Base-by-base conservation (phyloP, 2,329 filamentous ascomycete genomes). In the Diaporthe citriasiana region DNA sequence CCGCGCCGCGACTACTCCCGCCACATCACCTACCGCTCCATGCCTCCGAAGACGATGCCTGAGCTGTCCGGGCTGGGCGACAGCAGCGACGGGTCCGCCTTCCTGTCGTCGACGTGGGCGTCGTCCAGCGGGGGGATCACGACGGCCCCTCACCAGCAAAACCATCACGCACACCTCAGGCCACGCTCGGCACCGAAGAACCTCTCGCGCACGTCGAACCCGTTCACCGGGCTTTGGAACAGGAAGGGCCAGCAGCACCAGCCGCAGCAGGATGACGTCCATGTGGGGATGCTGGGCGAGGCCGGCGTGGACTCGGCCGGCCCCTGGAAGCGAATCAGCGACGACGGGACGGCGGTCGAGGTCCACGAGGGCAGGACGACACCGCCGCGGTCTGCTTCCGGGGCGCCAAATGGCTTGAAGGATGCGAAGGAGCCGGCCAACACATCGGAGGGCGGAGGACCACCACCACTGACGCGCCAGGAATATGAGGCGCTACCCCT, bases 401-500 rank as follows among this genome's bases (percentile, higher is more conserved):
- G 69, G 10, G 55, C 59, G n/a, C 55, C 72, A 35, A 71, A 72
- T 33, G 68, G 72, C 51, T 51, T 35, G 55, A 71, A 65, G 59
- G 66, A 73, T 47, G n/a, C 35, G 65, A 73, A 73, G 30, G 74
- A 71, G 35, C 71, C 53, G 57, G 45, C 59, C 55, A 42, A 25
- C 63, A 25, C 47, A 59, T 55, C 55, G n/a, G 70, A 73, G 15
- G 51, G 51, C 45, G 71, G 66, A 51, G 60, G 68, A 40, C 68
- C 68, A 40, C 74, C 59, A 35, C 71, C 66, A 56, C 77, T 85
- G 75, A 84, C 86, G 2, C 81, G 83, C 63, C 86, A 87, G 75
- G 87, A 88, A 77, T 88, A 87, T 77, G 85, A 88, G 77, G 83
- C 85, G 51, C 80, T 89, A 72, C 87, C 87, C 12, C 76, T 86